Percentiles rank a stretch among this genome's conserved stretches.
phyloP scores from a whole-genome alignment of 352 stramenopile genomes.

The Globisporangium camurandrum region DNA sequence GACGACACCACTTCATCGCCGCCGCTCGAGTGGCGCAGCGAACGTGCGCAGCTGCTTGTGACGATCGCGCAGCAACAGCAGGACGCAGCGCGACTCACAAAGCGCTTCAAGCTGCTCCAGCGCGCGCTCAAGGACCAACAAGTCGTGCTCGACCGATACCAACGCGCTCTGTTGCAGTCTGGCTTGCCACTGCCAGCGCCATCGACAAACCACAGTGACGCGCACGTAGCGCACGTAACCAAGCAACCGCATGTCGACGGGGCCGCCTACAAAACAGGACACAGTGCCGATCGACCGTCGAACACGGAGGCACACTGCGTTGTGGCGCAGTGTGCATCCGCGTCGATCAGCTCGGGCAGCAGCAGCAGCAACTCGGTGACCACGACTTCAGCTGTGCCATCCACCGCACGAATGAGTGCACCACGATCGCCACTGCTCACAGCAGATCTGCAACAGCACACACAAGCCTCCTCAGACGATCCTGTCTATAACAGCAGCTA shows the following conservation, averaged over 20 bases:
- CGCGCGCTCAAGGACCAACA: constrained; percentile 59
- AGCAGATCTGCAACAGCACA: no score
- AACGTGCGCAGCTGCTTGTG: constrained; percentile 34
- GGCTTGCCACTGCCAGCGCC: background rate
- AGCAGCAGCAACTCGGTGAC: no score
- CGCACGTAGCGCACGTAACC: background rate
- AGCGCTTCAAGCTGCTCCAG: constrained; percentile 59
- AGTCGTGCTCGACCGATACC: constrained; percentile 60
- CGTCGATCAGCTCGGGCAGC: no score
- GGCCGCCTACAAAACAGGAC: no score
- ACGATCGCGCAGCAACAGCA: constrained; percentile 40
- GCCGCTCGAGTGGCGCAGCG: constrained; percentile 23
- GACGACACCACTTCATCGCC: background rate
- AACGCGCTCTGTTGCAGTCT: constrained; percentile 24
- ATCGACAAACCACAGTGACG: background rate
- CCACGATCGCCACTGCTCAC: no score
- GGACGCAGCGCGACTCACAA: constrained; percentile 27
- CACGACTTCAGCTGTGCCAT: no score
- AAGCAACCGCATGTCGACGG: background rate
- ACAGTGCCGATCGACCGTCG: no score
- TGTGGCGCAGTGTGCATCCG: no score
- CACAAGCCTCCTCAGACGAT: no score
- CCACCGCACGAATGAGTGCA: no score
- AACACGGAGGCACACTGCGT: no score
- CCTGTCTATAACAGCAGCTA: no score